These are phyloP conservation scores for Aspergillus fumigatiaffinis DNA, from an alignment of 2,329 filamentous ascomycete genomes.

Conservation along the genomic window DNA sequence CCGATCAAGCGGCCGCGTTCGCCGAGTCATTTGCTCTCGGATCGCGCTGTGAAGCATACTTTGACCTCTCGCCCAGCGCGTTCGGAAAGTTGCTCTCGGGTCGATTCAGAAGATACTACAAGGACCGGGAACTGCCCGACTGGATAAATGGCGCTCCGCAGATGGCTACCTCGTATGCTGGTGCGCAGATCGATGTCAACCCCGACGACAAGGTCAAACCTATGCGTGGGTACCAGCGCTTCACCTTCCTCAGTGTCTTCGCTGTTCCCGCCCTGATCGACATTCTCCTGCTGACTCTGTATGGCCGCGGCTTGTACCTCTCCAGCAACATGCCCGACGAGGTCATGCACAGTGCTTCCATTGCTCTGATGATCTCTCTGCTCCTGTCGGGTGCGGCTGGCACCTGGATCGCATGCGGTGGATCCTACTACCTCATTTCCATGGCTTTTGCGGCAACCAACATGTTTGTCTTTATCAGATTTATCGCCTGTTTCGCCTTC, in stretches of 20 bases:
- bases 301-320: constrained; percentile 59
- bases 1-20: constrained; percentile 62
- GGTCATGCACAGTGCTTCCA: constrained; percentile 52
- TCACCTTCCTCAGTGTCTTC: constrained; percentile 59
- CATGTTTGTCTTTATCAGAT: constrained; percentile 52
- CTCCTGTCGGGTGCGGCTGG: constrained; percentile 59
- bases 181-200: constrained; percentile 52
- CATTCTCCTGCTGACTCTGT: constrained; percentile 55
- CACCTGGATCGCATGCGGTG: constrained; percentile 61
- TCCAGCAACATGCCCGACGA: constrained; percentile 52
- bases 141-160: constrained; percentile 49
- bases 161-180: constrained; percentile 50
- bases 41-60: constrained; percentile 60
- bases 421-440: constrained; percentile 58
- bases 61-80: constrained; percentile 51
- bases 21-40: constrained; percentile 61
- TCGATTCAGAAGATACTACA: constrained; percentile 44
- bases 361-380: constrained; percentile 56
- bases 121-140: constrained; percentile 46
- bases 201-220: constrained; percentile 42
- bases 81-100: constrained; percentile 44
- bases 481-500: constrained; percentile 50
- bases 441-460: constrained; percentile 55
- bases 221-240: constrained; percentile 47
- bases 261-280: constrained; percentile 61